Conservation (phyloP, 768 basidiomycete genomes). For the Amanita brunnescens region DNA sequence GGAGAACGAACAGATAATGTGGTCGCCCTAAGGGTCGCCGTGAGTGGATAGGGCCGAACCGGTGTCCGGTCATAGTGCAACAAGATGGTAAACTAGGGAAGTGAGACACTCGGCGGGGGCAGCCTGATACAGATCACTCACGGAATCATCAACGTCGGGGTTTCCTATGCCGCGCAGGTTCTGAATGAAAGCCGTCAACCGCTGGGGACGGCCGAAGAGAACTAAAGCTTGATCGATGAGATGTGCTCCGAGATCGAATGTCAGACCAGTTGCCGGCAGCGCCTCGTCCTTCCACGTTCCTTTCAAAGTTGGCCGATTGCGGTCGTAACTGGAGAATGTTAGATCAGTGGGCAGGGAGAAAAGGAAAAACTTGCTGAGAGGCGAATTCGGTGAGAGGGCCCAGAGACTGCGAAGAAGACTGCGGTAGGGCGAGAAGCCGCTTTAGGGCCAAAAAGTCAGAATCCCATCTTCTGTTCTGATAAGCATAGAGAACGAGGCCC, state of each 20-base stretch:
- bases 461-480: constrained; percentile 74
- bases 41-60: constrained; percentile 43
- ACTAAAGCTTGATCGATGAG: constrained; percentile 69
- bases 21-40: constrained; percentile 59
- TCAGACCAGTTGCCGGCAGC: constrained; percentile 51
- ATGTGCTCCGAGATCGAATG: constrained; percentile 76
- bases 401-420: constrained; percentile 41
- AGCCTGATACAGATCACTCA: constrained; percentile 22
- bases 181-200: constrained; percentile 58
- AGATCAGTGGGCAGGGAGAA: not conserved
- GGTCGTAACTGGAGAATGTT: constrained; percentile 48
- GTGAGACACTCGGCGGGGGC: not conserved
- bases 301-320: constrained; percentile 56
- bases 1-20: constrained; percentile 56
- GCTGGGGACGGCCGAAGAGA: constrained; percentile 68
- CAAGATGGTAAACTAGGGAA: constrained; percentile 39
- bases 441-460: constrained; percentile 66
- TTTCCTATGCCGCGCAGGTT: constrained; percentile 62
- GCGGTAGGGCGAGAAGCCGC: constrained; percentile 45
- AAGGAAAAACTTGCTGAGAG: constrained; percentile 41
- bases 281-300: constrained; percentile 76
- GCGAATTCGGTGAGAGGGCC: constrained; percentile 66
- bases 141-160: constrained; percentile 58
- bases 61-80: constrained; percentile 39
- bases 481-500: constrained; percentile 56